Percentiles rank a stretch among this genome's conserved stretches.
Conservation (phyloP, 2,329 filamentous ascomycete species). For the Neofusicoccum umdonicola region DNA sequence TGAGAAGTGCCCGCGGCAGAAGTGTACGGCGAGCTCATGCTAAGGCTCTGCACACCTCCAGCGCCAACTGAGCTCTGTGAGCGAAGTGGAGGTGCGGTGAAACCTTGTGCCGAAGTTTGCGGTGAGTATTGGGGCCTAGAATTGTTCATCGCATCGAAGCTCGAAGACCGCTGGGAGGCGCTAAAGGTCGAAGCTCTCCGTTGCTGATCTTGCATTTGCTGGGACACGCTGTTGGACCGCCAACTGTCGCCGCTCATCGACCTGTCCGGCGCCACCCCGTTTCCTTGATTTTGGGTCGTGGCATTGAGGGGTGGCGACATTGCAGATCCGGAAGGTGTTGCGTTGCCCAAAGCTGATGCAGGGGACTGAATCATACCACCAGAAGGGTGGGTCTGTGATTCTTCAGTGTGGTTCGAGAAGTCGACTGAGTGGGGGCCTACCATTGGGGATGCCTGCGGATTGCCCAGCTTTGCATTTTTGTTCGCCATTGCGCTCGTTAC, state of each 20-base stretch:
- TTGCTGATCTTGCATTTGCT: slow-evolving; percentile 18
- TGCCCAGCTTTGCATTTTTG: slow-evolving; percentile 28
- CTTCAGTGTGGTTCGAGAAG: background rate
- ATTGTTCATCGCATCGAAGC: slow-evolving; percentile 32
- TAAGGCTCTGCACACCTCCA: slow-evolving; percentile 18
- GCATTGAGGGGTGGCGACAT: slow-evolving; percentile 35
- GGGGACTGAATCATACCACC: slow-evolving; percentile 27
- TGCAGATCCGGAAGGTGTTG: slow-evolving; percentile 23
- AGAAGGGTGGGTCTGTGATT: background rate
- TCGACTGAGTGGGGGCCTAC: slow-evolving; percentile 18
- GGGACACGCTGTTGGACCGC: slow-evolving; percentile 20
- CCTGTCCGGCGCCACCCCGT: slow-evolving; percentile 20
- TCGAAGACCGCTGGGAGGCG: slow-evolving; percentile 35
- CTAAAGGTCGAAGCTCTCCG: slow-evolving; percentile 31
- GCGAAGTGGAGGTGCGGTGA: slow-evolving; percentile 34
- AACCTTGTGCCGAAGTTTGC: slow-evolving; percentile 34
- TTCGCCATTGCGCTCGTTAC: slow-evolving; percentile 29
- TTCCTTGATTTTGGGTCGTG: slow-evolving; percentile 11
- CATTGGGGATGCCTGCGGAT: slow-evolving; percentile 26
- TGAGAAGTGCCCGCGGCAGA: slow-evolving; percentile 44
- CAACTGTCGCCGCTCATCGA: slow-evolving; percentile 37
- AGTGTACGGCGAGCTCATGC: slow-evolving; percentile 36
- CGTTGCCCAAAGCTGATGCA: slow-evolving; percentile 26
- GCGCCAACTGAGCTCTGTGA: slow-evolving; percentile 30
- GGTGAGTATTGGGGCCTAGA: slow-evolving; percentile 34